These are phyloP conservation scores for Ammopiptanthus mongolicus DNA, from an alignment of 306 rosid genomes.

Conservation along the genomic window DNA sequence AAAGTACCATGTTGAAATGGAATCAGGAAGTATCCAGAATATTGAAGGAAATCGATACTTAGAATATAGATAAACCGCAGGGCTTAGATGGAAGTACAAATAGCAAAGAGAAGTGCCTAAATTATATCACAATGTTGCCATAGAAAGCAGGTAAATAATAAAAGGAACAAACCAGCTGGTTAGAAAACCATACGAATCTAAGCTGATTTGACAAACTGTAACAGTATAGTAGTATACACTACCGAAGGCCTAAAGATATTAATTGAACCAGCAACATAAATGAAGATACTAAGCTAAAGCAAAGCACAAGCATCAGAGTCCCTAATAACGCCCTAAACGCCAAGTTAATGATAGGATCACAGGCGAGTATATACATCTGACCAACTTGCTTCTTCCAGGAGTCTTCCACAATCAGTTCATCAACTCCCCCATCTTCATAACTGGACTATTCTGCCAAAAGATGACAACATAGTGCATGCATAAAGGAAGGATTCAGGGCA, in stretches of 20 bases:
- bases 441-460: constrained; percentile 33
- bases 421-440: constrained; percentile 98
- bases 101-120: too few species aligned
- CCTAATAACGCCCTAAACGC: not conserved
- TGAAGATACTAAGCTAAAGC: not conserved
- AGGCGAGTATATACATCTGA: not conserved
- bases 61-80: not conserved
- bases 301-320: not conserved
- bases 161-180: too few species aligned
- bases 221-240: not conserved
- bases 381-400: constrained; percentile 99
- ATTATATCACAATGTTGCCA: not conserved
- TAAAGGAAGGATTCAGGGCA: not conserved
- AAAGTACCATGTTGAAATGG: not conserved
- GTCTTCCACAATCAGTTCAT: constrained; percentile 91
- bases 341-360: not conserved
- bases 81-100: not conserved
- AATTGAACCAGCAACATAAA: not conserved
- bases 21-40: not conserved
- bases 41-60: not conserved
- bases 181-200: not conserved
- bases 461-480: not conserved
- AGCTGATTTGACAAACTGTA: not conserved
- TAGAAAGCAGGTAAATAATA: not conserved
- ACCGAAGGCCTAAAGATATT: not conserved